These are phyloP conservation scores for Lichenothelia convexa DNA, from an alignment of 495 filamentous ascomycete species.

Conservation along the genomic window DNA sequence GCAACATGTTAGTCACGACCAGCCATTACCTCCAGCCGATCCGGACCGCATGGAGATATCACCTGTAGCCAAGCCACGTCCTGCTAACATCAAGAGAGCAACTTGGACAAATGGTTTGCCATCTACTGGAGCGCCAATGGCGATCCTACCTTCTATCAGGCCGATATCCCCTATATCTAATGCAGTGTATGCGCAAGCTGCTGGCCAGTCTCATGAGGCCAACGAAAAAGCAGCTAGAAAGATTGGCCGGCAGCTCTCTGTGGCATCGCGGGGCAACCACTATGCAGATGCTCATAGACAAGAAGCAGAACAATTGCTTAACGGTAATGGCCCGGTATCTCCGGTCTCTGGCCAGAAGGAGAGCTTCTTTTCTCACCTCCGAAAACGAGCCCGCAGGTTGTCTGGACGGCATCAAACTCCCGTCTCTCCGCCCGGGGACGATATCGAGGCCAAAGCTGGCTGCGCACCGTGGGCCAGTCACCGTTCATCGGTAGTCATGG, in stretches of 20 bases:
- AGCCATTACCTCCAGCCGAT: conserved; percentile 20
- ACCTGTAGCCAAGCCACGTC: conserved; percentile 42
- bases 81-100: conserved; percentile 50
- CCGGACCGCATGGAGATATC: conserved; percentile 10
- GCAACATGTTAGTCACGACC: conserved; percentile 17
- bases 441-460: conserved; percentile 79
- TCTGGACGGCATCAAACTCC: conserved; percentile 75
- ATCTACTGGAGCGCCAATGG: conserved; percentile 83
- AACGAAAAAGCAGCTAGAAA: conserved; percentile 72
- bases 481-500: conserved; percentile 67
- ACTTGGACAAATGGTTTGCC: conserved; percentile 65
- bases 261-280: conserved; percentile 85
- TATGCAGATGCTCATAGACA: conserved; percentile 74
- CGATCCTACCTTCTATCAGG: conserved; percentile 87
- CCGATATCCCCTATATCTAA: conserved; percentile 89
- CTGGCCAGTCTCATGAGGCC: conserved; percentile 26
- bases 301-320: conserved; percentile 80
- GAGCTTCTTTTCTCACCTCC: conserved; percentile 91
- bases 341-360: conserved; percentile 61
- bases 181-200: conserved; percentile 77
- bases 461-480: conserved; percentile 76
- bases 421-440: conserved; percentile 54
- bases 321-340: conserved; percentile 54
- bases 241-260: conserved; percentile 85
- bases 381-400: conserved; percentile 81